These are phyloP conservation scores for Elsinoe fawcettii DNA, from an alignment of 2,329 filamentous ascomycete species.

Conservation along the genomic window DNA sequence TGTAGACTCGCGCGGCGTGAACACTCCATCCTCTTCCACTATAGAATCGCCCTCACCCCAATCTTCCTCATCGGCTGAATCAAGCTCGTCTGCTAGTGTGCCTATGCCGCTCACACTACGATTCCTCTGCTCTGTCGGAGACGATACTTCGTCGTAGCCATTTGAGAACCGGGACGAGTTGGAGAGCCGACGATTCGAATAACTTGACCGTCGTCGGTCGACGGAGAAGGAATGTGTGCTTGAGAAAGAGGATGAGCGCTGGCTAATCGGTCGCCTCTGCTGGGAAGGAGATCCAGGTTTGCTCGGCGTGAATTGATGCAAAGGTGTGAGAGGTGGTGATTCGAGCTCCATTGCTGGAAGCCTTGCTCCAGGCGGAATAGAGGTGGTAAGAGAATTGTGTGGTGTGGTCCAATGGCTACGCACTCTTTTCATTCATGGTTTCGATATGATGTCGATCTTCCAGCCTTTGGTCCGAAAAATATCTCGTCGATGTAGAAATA, in stretches of 20 bases:
- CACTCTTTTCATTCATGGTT: not conserved
- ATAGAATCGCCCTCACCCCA: slow-evolving; percentile 23
- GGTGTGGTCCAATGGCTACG: not conserved
- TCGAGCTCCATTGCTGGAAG: slow-evolving; percentile 22
- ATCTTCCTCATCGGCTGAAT: slow-evolving; percentile 53
- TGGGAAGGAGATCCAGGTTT: slow-evolving; percentile 34
- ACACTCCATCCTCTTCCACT: slow-evolving; percentile 19
- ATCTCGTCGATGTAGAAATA: not conserved
- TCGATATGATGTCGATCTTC: not conserved
- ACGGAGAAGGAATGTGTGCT: slow-evolving; percentile 37
- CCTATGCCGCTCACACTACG: slow-evolving; percentile 54
- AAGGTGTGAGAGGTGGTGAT: slow-evolving; percentile 37
- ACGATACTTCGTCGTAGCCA: slow-evolving; percentile 32
- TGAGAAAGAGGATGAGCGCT: slow-evolving; percentile 36
- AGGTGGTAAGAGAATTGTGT: not conserved
- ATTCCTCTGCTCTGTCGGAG: slow-evolving; percentile 26
- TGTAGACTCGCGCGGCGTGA: slow-evolving; percentile 3
- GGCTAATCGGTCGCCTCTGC: slow-evolving; percentile 24
- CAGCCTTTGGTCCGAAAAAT: not conserved
- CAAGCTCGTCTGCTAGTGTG: slow-evolving; percentile 73
- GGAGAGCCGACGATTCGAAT: slow-evolving; percentile 31
- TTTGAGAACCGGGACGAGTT: slow-evolving; percentile 27
- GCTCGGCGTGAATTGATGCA: slow-evolving; percentile 36
- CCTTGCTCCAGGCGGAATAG: not conserved
- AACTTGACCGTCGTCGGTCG: slow-evolving; percentile 34